These are phyloP conservation scores for Thraustotheca clavata DNA, from an alignment of 352 stramenopile species.

Conservation along the genomic window DNA sequence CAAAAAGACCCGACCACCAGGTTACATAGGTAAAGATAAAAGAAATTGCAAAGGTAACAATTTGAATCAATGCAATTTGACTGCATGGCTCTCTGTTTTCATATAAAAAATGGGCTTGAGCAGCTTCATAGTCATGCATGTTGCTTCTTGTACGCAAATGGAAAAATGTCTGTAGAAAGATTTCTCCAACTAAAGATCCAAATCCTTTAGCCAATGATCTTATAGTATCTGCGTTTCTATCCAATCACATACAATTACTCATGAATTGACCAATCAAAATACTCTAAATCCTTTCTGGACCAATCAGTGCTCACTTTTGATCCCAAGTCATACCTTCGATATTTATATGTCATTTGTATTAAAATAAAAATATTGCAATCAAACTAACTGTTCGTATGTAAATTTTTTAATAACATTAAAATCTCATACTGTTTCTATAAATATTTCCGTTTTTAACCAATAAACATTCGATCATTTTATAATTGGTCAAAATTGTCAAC, in stretches of 20 bases:
- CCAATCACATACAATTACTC: not conserved
- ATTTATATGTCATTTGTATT: not conserved
- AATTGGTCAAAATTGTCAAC: no score
- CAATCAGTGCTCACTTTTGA: no score
- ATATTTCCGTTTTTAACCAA: no score
- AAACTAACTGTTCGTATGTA: no score
- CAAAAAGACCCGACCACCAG: conserved; percentile 72
- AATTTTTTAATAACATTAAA: no score
- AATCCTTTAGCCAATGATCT: not conserved
- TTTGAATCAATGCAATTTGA: conserved; percentile 65
- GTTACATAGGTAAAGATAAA: conserved; percentile 78
- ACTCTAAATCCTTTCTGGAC: not conserved
- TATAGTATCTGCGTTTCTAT: not conserved
- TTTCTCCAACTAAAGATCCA: not conserved
- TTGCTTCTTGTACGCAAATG: not conserved
- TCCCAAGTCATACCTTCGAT: not conserved
- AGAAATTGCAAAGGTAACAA: conserved; percentile 52
- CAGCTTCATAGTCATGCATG: conserved; percentile 67
- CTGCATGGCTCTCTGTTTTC: conserved; percentile 79
- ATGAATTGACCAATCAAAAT: not conserved
- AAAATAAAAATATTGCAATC: no score
- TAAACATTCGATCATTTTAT: no score
- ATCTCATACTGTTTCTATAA: no score
- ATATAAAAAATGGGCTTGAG: conserved; percentile 72
- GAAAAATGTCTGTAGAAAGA: conserved; percentile 14